Percentiles rank a stretch among this genome's conserved stretches.
These are phyloP conservation scores for Populus ilicifolia DNA, from an alignment of 345 rosid genomes.

Conservation along the genomic window DNA sequence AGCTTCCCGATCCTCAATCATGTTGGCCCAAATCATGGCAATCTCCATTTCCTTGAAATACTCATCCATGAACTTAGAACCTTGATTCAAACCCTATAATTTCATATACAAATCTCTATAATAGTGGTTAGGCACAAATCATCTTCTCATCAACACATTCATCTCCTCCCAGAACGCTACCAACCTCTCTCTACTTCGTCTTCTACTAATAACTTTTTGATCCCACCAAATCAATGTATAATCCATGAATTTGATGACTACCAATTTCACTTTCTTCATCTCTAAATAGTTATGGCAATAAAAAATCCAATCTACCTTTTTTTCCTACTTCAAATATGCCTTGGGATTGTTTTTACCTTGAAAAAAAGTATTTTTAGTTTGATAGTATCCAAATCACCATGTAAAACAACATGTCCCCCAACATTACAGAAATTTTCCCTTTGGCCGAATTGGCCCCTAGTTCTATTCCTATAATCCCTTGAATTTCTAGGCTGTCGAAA, in stretches of 20 bases:
- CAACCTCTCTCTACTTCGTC: too few species aligned
- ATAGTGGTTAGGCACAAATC: not conserved
- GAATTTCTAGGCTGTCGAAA: fast-evolving
- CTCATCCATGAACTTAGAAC: not conserved
- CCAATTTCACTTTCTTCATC: not conserved
- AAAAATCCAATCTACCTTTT: too few species aligned
- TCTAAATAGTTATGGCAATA: too few species aligned
- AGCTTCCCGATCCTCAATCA: not conserved
- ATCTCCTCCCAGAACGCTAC: not conserved
- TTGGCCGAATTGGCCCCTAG: too few species aligned
- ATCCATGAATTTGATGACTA: not conserved
- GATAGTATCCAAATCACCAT: too few species aligned
- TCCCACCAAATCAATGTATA: not conserved
- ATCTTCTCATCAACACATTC: not conserved
- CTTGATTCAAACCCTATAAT: not conserved
- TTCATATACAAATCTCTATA: not conserved
- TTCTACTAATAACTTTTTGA: not conserved
- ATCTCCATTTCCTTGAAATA: not conserved
- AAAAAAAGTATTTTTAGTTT: too few species aligned
- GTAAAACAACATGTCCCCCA: too few species aligned
- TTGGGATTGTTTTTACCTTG: too few species aligned
- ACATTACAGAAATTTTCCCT: too few species aligned
- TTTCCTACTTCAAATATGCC: too few species aligned
- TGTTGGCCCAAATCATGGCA: not conserved
- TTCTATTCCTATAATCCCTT: too few species aligned